Evolutionary conservation across 2,329 filamentous ascomycete species (phyloP), one percentile per base, ranked within the genome.

Genomic region (Ophiocordyceps polyrhachis-furcata): DNA sequence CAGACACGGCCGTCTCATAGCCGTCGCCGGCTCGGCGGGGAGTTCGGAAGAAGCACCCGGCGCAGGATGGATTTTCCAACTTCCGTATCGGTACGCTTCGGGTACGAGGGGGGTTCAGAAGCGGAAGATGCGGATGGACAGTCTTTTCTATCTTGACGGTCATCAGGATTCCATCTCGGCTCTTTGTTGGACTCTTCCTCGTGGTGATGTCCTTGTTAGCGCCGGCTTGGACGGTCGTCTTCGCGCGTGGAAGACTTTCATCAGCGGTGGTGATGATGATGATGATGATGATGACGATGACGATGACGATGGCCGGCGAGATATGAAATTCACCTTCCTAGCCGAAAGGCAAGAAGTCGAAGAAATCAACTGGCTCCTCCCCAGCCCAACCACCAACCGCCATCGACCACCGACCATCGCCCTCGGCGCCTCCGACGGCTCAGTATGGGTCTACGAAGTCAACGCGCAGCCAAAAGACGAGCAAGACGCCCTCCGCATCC

Each of bases 371-470:
- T 98, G 89, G 88, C 63, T 96, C 31, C 64, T 70, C 1, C 65
- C 86, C 0, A 93, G 84, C 58, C 87, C 88, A 1, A 17, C 1
- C 35, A 70, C 79, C 49, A 62, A 77, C 13, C 65, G 69, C 6
- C 76, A 84, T 58, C 75, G 9, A 4, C 81, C 48, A 93, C 95
- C 64, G 79, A 85, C 9, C 5, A 59, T 98, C 49, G 91, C 91
- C 0, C 67, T 98, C 8, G 91, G 91, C 46, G 87, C 87, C 31
- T 83, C 74, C 32, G 88, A 98, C 58, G 91, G 91, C 45, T 88
- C 81, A 44, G 87, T 95, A 40, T 98, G 91, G 91, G 82, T 98
- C 11, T 94, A 95, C 66, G 80, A 79, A n/a, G 72, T 96, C 55
- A 11, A n/a, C 11, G 17, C 35, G 7, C 81, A 88, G 60, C 66